These are phyloP conservation scores for Coemansia guatemalensis DNA, from an alignment of 192 early-diverging fungal genomes.

Conservation along the genomic window DNA sequence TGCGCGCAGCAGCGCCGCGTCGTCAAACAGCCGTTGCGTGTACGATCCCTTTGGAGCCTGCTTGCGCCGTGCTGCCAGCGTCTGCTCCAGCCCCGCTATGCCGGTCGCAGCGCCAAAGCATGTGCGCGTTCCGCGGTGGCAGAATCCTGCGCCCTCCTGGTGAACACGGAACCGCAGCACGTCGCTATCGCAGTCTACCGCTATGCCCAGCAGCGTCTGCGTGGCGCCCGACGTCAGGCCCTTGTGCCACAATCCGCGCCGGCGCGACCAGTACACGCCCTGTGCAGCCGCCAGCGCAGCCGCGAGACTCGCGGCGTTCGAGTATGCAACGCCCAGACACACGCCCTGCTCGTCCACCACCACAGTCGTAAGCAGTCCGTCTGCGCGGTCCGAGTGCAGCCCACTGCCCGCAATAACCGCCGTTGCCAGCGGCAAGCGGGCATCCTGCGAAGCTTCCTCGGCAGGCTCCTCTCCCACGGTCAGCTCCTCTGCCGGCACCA, in stretches of 20 bases:
- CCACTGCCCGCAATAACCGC: conserved; percentile 32
- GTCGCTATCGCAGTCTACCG: conserved; percentile 92
- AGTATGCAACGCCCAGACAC: conserved; percentile 93
- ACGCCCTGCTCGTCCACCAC: conserved; percentile 88
- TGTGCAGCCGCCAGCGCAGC: conserved; percentile 73
- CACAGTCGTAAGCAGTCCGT: conserved; percentile 87
- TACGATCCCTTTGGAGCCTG: conserved; percentile 88
- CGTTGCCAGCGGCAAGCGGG: conserved; percentile 19
- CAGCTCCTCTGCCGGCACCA: conserved; percentile 28
- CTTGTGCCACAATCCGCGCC: conserved; percentile 93
- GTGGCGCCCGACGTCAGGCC: conserved; percentile 92
- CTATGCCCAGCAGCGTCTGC: conserved; percentile 76
- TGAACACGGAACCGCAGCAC: conserved; percentile 82
- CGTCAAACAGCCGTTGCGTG: conserved; percentile 84
- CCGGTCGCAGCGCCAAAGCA: conserved; percentile 88
- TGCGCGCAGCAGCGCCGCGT: conserved; percentile 73
- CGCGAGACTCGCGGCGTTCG: conserved; percentile 74
- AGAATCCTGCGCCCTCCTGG: conserved; percentile 89
- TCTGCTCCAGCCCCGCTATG: conserved; percentile 68
- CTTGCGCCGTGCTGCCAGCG: conserved; percentile 65
- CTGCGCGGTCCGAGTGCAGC: conserved; percentile 72
- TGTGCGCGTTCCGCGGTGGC: conserved; percentile 85
- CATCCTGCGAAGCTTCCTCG: not conserved
- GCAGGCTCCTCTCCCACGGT: conserved; percentile 9
- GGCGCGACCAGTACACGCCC: conserved; percentile 93